These are phyloP conservation scores for Drosera capensis DNA, from an alignment of 148 eudicot genomes.

Conservation along the genomic window DNA sequence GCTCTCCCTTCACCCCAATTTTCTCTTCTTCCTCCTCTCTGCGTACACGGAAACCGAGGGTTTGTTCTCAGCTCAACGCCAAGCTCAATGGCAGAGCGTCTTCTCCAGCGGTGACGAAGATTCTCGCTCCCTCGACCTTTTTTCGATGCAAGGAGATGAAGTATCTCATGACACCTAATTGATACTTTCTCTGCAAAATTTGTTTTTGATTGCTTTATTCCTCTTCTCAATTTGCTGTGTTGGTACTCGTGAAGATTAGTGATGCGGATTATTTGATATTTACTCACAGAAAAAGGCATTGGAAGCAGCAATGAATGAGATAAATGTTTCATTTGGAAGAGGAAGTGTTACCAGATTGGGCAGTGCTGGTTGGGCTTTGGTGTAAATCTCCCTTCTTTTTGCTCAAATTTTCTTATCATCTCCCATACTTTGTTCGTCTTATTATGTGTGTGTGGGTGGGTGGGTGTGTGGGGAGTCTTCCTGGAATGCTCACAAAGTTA, in stretches of 20 bases:
- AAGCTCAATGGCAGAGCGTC: slow-evolving; percentile 68
- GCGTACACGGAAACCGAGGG: too few relatives aligned
- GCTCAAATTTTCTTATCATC: not conserved
- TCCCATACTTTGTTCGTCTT: not conserved
- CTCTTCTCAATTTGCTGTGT: not conserved
- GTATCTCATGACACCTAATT: too few relatives aligned
- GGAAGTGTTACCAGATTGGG: slow-evolving; percentile 97
- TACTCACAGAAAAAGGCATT: slow-evolving; percentile 83
- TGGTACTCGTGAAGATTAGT: not conserved
- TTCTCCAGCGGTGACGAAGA: slow-evolving; percentile 54
- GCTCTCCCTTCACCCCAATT: too few relatives aligned
- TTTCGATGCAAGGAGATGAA: too few relatives aligned
- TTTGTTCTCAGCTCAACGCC: too few relatives aligned
- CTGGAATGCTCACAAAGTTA: too few relatives aligned
- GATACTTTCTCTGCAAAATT: too few relatives aligned
- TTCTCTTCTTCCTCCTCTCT: too few relatives aligned
- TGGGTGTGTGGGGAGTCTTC: too few relatives aligned
- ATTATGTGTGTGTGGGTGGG: too few relatives aligned
- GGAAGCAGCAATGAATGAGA: slow-evolving; percentile 91
- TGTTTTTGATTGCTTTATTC: too few relatives aligned
- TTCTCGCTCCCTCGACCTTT: slow-evolving; percentile 69
- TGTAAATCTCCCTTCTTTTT: slow-evolving; percentile 32
- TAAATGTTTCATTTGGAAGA: slow-evolving; percentile 82
- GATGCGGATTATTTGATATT: not conserved
- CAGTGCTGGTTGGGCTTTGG: slow-evolving; percentile 97